These are phyloP conservation scores for Xylaria sp. DNA, from an alignment of 2,329 filamentous ascomycete genomes.

Conservation along the genomic window DNA sequence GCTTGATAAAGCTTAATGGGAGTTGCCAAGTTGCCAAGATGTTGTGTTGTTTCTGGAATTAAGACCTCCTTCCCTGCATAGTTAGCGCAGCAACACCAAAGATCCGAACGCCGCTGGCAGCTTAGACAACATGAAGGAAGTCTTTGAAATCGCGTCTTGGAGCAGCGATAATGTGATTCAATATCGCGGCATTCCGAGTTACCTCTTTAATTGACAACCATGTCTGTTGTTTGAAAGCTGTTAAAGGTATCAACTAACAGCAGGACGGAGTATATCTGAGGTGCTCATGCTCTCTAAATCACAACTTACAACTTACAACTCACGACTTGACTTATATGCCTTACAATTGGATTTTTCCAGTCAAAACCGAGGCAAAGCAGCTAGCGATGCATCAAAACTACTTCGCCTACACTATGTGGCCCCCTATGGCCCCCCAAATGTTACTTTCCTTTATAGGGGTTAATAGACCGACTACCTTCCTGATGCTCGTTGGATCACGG, in stretches of 20 bases:
- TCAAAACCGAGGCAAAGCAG: conserved; percentile 18
- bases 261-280: background rate
- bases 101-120: conserved; percentile 8
- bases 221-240: background rate
- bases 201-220: conserved; percentile 13
- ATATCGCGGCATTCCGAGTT: conserved; percentile 12
- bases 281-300: conserved; percentile 10
- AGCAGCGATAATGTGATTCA: conserved; percentile 1
- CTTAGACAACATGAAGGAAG: background rate
- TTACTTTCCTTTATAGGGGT: conserved; percentile 40
- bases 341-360: conserved; percentile 10
- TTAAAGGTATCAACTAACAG: background rate
- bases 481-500: conserved; percentile 25
- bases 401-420: conserved; percentile 18
- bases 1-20: conserved; percentile 35
- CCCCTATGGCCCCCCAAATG: conserved; percentile 28
- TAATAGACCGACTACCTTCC: conserved; percentile 37
- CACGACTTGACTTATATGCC: background rate
- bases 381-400: conserved; percentile 27
- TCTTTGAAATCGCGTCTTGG: conserved; percentile 7
- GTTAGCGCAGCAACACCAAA: conserved; percentile 31
- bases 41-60: conserved; percentile 11
- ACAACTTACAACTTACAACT: background rate
- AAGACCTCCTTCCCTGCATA: conserved; percentile 34
- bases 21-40: conserved; percentile 29